phyloP scores from a whole-genome alignment of 495 filamentous ascomycete species.

The Geopyxis carbonaria region DNA sequence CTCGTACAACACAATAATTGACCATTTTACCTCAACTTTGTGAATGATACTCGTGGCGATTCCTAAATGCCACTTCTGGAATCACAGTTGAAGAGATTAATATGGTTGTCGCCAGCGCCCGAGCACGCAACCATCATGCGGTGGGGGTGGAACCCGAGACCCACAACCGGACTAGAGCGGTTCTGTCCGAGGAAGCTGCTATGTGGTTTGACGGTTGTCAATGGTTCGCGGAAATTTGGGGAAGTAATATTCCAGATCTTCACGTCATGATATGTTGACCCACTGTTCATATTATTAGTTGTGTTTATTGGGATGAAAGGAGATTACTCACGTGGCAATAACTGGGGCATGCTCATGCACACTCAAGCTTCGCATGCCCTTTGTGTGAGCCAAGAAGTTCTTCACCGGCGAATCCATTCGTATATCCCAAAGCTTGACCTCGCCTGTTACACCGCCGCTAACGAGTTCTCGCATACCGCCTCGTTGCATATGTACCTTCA shows the following conservation, averaged over 20 bases:
- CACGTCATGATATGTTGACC: conserved; percentile 70
- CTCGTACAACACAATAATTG: no score
- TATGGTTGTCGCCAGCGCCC: conserved; percentile 50
- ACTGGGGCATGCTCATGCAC: conserved; percentile 95
- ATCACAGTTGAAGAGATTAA: conserved; percentile 54
- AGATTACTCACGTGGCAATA: conserved; percentile 66
- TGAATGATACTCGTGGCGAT: no score
- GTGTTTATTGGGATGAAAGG: background rate
- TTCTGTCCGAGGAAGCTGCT: conserved; percentile 69
- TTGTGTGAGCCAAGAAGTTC: conserved; percentile 55
- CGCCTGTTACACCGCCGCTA: conserved; percentile 71
- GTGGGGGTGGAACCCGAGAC: conserved; percentile 90
- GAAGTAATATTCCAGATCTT: conserved; percentile 66
- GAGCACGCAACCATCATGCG: conserved; percentile 78
- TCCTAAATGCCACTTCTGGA: conserved; percentile 22
- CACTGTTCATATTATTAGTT: conserved; percentile 32
- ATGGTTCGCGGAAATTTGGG: conserved; percentile 28
- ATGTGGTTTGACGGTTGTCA: conserved; percentile 74
- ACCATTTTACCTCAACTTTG: no score
- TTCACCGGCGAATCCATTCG: conserved; percentile 59
- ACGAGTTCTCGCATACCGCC: conserved; percentile 82
- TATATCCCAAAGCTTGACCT: conserved; percentile 93
- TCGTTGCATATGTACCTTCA: conserved; percentile 90
- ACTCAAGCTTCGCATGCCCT: conserved; percentile 66
- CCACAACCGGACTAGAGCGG: conserved; percentile 60